These are phyloP conservation scores for Kalanchoe fedtschenkoi DNA, from an alignment of 164 flowering plant genomes.

Conservation along the genomic window DNA sequence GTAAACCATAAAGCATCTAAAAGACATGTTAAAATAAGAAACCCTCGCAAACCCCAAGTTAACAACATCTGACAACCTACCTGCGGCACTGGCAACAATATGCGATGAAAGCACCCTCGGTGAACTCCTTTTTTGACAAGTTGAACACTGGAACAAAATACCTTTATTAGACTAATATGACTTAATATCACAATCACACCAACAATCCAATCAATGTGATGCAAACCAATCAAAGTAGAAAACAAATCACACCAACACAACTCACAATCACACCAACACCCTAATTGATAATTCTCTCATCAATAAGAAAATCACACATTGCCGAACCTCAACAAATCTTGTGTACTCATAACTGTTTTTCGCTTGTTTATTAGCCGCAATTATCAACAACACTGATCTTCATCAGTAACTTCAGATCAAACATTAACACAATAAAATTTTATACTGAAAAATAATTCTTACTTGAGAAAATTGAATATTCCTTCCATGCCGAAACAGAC, in stretches of 20 bases:
- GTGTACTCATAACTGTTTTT: no score
- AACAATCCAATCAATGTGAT: not conserved
- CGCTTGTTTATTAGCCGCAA: no score
- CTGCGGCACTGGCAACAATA: conserved; percentile 48
- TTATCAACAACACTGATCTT: not conserved
- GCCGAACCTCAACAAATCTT: no score
- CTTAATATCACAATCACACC: not conserved
- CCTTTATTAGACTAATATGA: not conserved
- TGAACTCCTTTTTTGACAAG: conserved; percentile 18
- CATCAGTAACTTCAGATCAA: not conserved
- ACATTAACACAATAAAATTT: not conserved
- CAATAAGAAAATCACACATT: no score
- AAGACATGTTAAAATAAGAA: not conserved
- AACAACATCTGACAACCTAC: conserved; percentile 18
- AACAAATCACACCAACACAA: not conserved
- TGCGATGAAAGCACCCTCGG: conserved; percentile 21
- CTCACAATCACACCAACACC: not conserved
- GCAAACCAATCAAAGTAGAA: not conserved
- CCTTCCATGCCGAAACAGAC: conserved; percentile 26
- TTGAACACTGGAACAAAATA: conserved; percentile 27
- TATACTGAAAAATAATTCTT: conserved; percentile 1
- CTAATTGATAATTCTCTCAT: no score
- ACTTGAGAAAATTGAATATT: conserved; percentile 22
- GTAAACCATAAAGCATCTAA: not conserved
- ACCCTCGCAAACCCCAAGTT: not conserved